Percentiles rank a stretch among this genome's conserved stretches.
Evolutionary conservation across 768 basidiomycete species (phyloP).

Genomic region (Melanogaster broomeanus): DNA sequence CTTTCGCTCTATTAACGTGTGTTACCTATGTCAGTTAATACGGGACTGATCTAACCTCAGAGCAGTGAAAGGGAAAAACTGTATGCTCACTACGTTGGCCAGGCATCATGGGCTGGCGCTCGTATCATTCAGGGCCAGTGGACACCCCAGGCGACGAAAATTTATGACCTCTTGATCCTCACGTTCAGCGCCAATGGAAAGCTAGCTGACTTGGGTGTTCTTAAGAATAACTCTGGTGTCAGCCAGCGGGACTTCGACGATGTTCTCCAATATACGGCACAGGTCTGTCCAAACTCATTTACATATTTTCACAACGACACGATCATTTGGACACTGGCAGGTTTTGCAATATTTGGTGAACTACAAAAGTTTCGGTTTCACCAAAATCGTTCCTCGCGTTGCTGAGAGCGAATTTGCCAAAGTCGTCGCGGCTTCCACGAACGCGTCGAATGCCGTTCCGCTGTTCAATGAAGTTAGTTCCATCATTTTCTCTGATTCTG

Average conservation of each 20-base stretch:
- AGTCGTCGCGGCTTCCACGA: conserved; percentile 62
- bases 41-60: conserved; percentile 1
- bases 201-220: conserved; percentile 53
- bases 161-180: conserved; percentile 72
- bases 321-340: conserved; percentile 14
- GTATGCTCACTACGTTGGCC: conserved; percentile 70
- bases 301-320: background rate
- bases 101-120: conserved; percentile 83
- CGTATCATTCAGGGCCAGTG: conserved; percentile 85
- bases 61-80: conserved; percentile 73
- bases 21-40: conserved; percentile 7
- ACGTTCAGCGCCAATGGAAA: conserved; percentile 63
- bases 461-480: conserved; percentile 64
- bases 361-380: conserved; percentile 82
- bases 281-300: conserved; percentile 44
- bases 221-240: conserved; percentile 58
- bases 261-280: conserved; percentile 69
- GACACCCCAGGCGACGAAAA: conserved; percentile 66
- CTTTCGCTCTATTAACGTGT: conserved; percentile 71
- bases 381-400: conserved; percentile 81
- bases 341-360: conserved; percentile 53
- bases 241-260: conserved; percentile 65
- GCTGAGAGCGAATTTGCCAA: conserved; percentile 59
- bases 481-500: background rate
- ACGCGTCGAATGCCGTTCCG: conserved; percentile 51